A percentile compares a stretch with the other conserved stretches of the same genome.
Evolutionary conservation across 371 early-diverging fungal genomes (phyloP).

Genomic region (Mucor sp.): DNA sequence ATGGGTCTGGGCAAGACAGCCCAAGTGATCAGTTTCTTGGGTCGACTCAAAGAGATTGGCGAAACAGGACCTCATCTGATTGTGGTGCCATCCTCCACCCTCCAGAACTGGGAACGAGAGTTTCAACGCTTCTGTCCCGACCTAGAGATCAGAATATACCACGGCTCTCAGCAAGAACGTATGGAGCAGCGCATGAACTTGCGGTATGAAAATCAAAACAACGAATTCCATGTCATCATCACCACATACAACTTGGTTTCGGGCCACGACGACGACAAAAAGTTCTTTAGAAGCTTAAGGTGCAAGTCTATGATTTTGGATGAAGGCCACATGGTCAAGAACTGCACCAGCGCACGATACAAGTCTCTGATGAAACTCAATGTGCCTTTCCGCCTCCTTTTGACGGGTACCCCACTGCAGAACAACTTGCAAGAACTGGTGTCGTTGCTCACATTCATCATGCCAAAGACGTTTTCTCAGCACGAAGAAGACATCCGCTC

Average conservation of each 20-base stretch:
- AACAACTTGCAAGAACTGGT: slow-evolving; percentile 85
- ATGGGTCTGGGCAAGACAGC: slow-evolving; percentile 99
- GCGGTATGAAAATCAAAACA: slow-evolving; percentile 31
- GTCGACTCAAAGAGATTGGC: slow-evolving; percentile 61
- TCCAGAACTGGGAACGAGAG: slow-evolving; percentile 90
- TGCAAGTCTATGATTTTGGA: slow-evolving; percentile 82
- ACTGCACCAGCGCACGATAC: slow-evolving; percentile 81
- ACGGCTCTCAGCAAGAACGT: slow-evolving; percentile 74
- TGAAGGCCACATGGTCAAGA: slow-evolving; percentile 96
- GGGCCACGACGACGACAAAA: slow-evolving; percentile 71
- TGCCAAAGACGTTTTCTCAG: slow-evolving; percentile 85
- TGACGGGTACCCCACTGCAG: slow-evolving; percentile 86
- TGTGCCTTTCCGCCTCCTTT: slow-evolving; percentile 68
- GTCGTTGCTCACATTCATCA: slow-evolving; percentile 89
- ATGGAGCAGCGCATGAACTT: slow-evolving; percentile 51
- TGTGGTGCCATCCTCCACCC: slow-evolving; percentile 90
- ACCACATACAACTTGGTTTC: slow-evolving; percentile 84
- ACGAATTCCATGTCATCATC: slow-evolving; percentile 53
- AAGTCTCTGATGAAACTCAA: slow-evolving; percentile 66
- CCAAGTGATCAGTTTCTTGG: slow-evolving; percentile 90
- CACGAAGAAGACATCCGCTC: slow-evolving; percentile 56
- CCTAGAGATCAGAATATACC: slow-evolving; percentile 69
- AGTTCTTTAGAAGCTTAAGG: slow-evolving; percentile 62
- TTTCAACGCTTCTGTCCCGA: slow-evolving; percentile 76
- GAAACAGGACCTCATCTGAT: slow-evolving; percentile 76